Conservation (phyloP, 2,329 filamentous ascomycete genomes). For the Geosmithia flava region DNA sequence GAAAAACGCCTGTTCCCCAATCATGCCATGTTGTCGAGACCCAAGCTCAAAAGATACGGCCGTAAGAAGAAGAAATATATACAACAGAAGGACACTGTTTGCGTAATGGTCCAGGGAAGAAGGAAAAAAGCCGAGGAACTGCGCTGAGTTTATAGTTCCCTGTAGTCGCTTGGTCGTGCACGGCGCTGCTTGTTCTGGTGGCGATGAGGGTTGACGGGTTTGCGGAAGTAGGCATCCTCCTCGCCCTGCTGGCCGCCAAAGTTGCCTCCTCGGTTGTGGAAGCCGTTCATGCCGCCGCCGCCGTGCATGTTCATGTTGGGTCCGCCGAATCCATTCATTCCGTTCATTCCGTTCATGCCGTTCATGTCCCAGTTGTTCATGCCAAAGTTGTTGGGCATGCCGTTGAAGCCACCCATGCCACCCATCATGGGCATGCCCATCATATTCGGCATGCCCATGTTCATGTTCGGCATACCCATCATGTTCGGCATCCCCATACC, state of each 20-base stretch:
- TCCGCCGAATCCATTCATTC: not conserved
- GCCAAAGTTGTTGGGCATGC: conserved; percentile 22
- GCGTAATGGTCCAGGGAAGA: not conserved
- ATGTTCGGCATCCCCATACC: conserved; percentile 14
- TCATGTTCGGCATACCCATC: conserved; percentile 13
- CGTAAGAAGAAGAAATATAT: not conserved
- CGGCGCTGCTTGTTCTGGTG: conserved; percentile 72
- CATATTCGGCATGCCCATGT: conserved; percentile 12
- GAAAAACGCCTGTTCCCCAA: not conserved
- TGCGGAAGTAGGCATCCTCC: conserved; percentile 87
- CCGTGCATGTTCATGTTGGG: conserved; percentile 8
- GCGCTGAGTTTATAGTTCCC: conserved; percentile 58
- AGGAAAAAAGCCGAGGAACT: conserved; percentile 3
- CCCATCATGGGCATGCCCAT: conserved; percentile 17
- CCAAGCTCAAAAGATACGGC: no score
- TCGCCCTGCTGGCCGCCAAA: conserved; percentile 26
- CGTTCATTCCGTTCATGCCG: conserved; percentile 18
- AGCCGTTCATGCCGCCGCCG: conserved; percentile 3
- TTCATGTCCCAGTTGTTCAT: conserved; percentile 22
- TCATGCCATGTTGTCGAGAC: no score
- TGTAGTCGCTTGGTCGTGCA: conserved; percentile 80
- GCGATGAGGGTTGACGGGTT: conserved; percentile 88
- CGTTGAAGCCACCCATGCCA: conserved; percentile 12
- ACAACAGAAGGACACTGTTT: not conserved
- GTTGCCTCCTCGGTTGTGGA: conserved; percentile 15